Base-by-base conservation (phyloP, 176 grass and related monocot species). In the Raddia distichophylla region DNA sequence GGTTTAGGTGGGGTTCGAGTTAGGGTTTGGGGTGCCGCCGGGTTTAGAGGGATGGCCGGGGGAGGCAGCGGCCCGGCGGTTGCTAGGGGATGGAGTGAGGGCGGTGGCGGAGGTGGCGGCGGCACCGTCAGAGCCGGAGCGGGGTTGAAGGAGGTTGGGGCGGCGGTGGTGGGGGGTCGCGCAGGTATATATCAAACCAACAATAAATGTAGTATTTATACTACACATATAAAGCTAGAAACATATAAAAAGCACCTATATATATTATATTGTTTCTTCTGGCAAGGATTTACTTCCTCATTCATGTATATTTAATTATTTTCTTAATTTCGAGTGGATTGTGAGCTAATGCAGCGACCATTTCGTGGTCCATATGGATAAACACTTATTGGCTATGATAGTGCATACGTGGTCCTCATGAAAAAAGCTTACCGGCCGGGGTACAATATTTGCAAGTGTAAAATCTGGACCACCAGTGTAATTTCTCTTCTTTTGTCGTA, bases 391-490 rank as follows among this genome's bases (percentile, higher is more conserved):
- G 10, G 60, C 27, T 10, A 79, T 44, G 60, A 14, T 79, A 84
- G 53, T 84, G 77, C 73, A 35, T 72, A 4, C 75, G 81, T 88
- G 86, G 81, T 88, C 75, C 86, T 67, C 20, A 34, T 69, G 43
- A 19, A 22, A 37, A 37, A 88, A 65, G 49, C n/a, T 73, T 83
- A 17, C 60, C 1, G 5, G 52, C 20, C 58, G 60, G 17, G 12
- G 20, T 66, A 61, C 56, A 76, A 81, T 85, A 81, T 80, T 37
- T 58, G 72, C 71, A 64, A 70, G 76, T 64, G 82, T 85, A 57
- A 46, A 37, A 59, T 51, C 50, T 86, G 84, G 84, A 86, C 84
- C 84, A 86, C 69, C 60, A 74, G 59, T 80, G 50, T 32, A 59
- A 22, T 33, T 73, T 56, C 33, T 45, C 71, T 19, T 22, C 18